phyloP scores from a whole-genome alignment of 768 basidiomycete genomes.

The Lentinula boryana region DNA sequence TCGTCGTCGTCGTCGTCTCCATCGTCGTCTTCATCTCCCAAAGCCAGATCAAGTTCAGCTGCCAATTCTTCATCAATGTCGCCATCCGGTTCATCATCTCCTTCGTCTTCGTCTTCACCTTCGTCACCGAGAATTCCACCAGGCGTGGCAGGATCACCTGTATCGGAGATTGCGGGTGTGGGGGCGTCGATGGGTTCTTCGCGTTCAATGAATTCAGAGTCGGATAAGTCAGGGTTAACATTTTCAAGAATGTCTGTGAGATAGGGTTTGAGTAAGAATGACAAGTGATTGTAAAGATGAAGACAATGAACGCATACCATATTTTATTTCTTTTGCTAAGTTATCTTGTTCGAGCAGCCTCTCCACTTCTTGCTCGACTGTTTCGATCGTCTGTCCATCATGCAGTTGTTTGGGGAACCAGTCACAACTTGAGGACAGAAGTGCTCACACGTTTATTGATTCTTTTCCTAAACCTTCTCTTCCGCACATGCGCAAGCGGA shows the following conservation, averaged over 20 bases:
- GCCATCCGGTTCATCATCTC: slow-evolving; percentile 35
- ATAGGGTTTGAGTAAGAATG: background rate
- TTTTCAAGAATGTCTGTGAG: slow-evolving; percentile 75
- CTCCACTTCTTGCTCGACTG: slow-evolving; percentile 91
- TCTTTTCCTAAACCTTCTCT: slow-evolving; percentile 88
- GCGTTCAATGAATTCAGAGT: slow-evolving; percentile 79
- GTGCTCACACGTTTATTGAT: slow-evolving; percentile 70
- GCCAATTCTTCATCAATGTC: slow-evolving; percentile 55
- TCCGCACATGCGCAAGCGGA: slow-evolving; percentile 83
- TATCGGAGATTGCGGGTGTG: slow-evolving; percentile 66
- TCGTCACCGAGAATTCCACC: slow-evolving; percentile 45
- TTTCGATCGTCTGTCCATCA: slow-evolving; percentile 74
- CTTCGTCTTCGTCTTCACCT: slow-evolving; percentile 51
- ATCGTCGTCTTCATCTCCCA: background rate
- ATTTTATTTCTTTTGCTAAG: slow-evolving; percentile 68
- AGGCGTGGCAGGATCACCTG: slow-evolving; percentile 57
- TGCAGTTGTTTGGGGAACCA: background rate
- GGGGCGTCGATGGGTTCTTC: slow-evolving; percentile 63
- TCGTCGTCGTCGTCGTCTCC: background rate
- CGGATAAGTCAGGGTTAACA: slow-evolving; percentile 86
- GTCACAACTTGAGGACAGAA: slow-evolving; percentile 5
- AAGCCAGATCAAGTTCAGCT: slow-evolving; percentile 80
- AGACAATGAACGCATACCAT: slow-evolving; percentile 38
- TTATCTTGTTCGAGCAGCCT: slow-evolving; percentile 77
- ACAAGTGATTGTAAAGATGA: background rate